Percentiles rank a stretch among this genome's conserved stretches.
Evolutionary conservation across 2,329 filamentous ascomycete species (phyloP).

Genomic region (Aspergillus fijiensis): DNA sequence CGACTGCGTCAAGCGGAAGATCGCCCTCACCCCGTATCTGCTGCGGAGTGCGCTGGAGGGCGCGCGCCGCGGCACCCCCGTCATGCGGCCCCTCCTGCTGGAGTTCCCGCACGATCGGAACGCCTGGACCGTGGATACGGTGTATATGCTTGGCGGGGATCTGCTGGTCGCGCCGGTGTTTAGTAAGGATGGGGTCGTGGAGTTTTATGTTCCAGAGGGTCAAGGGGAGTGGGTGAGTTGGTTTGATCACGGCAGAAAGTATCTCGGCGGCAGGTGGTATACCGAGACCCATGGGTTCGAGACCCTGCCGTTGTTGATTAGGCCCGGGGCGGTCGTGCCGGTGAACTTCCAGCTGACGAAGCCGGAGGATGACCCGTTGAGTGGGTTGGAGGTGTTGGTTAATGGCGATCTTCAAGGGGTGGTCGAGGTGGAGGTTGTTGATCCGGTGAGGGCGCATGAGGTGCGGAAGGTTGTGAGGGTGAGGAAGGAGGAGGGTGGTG

Average conservation of each 20-base stretch:
- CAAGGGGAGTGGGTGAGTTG: slow-evolving; percentile 46
- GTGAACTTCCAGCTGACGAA: slow-evolving; percentile 28
- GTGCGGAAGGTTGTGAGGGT: slow-evolving; percentile 26
- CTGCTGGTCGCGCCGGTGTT: slow-evolving; percentile 66
- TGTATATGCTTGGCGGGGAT: slow-evolving; percentile 70
- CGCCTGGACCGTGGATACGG: slow-evolving; percentile 65
- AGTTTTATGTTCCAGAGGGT: slow-evolving; percentile 58
- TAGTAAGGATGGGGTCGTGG: slow-evolving; percentile 60
- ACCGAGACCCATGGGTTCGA: slow-evolving; percentile 60
- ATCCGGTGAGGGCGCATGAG: slow-evolving; percentile 27
- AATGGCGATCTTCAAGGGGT: slow-evolving; percentile 26
- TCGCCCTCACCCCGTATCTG: slow-evolving; percentile 59
- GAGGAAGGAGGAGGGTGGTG: slow-evolving; percentile 12
- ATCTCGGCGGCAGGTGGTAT: slow-evolving; percentile 54
- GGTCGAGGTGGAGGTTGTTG: slow-evolving; percentile 25
- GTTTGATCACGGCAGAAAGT: slow-evolving; percentile 46
- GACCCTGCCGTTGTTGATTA: slow-evolving; percentile 59
- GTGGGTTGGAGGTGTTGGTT: slow-evolving; percentile 32
- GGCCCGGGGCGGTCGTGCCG: slow-evolving; percentile 43
- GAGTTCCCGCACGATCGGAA: slow-evolving; percentile 72
- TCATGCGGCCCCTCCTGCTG: slow-evolving; percentile 65
- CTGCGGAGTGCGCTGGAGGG: slow-evolving; percentile 54
- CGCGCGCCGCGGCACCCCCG: slow-evolving; percentile 56
- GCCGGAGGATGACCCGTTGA: slow-evolving; percentile 29
- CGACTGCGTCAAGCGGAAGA: slow-evolving; percentile 55